These are phyloP conservation scores for Colletotrichum sublineola DNA, from an alignment of 2,329 filamentous ascomycete species.

Conservation along the genomic window DNA sequence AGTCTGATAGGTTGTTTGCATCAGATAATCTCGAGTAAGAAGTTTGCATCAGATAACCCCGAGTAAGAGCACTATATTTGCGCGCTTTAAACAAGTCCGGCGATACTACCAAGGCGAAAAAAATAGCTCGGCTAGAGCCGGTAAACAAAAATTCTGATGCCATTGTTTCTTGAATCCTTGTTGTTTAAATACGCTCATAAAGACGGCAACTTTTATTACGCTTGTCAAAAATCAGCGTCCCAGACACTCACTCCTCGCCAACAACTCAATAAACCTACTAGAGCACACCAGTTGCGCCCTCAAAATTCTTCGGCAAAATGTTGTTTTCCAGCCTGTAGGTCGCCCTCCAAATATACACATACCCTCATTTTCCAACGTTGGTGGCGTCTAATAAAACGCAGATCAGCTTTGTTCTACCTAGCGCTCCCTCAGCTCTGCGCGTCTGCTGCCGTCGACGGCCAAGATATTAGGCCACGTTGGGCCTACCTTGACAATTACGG, in stretches of 20 bases:
- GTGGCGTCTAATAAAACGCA: background rate
- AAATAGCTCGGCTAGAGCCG: background rate
- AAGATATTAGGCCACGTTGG: background rate
- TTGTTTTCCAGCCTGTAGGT: background rate
- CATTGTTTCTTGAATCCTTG: background rate
- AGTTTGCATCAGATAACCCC: too few species aligned
- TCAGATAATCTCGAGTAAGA: too few species aligned
- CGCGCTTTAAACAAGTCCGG: background rate
- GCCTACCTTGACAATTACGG: conserved; percentile 20
- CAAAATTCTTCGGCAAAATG: background rate
- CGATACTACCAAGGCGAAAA: background rate
- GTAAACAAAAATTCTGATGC: background rate
- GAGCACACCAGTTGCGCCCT: background rate
- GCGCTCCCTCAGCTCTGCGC: conserved; percentile 19
- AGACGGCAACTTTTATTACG: too few species aligned
- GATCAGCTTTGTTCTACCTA: background rate
- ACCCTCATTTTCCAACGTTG: too few species aligned
- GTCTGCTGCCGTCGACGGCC: background rate
- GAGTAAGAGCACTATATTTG: too few species aligned
- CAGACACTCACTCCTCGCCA: too few species aligned
- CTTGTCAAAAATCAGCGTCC: too few species aligned
- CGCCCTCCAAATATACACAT: background rate
- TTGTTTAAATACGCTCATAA: background rate
- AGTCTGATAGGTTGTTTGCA: too few species aligned
- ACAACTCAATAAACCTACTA: background rate